These are phyloP conservation scores for Lotmaria passim DNA, from an alignment of 208 protist species.

Conservation along the genomic window DNA sequence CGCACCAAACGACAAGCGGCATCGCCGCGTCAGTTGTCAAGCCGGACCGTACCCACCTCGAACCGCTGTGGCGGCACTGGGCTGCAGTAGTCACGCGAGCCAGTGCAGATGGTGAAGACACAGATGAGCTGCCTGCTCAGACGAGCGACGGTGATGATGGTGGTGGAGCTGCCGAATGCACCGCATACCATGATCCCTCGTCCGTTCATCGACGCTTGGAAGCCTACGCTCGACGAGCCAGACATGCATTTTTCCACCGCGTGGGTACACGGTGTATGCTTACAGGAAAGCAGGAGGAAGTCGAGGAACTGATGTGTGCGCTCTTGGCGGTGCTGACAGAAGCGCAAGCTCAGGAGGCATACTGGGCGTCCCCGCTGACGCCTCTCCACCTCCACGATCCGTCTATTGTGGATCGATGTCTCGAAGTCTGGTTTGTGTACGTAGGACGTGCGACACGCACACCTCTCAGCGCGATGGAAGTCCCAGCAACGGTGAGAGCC, in stretches of 20 bases:
- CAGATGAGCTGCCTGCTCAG: too few species aligned
- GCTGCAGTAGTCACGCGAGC: neutral
- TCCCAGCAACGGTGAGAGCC: neutral
- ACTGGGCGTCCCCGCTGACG: constrained; percentile 9
- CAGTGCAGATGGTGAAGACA: neutral
- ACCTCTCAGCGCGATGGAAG: neutral
- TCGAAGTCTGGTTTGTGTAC: constrained; percentile 12
- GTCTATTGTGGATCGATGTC: neutral
- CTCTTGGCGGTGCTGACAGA: neutral
- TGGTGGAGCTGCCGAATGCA: neutral
- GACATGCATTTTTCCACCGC: neutral
- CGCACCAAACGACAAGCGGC: neutral
- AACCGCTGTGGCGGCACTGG: constrained; percentile 11
- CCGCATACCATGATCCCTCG: neutral
- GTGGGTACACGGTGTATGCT: too few species aligned
- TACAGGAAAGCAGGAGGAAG: neutral
- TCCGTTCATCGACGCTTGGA: neutral
- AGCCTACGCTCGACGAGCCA: neutral
- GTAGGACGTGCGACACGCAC: neutral
- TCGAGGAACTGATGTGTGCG: neutral
- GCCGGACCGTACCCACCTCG: neutral
- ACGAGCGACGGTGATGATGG: neutral
- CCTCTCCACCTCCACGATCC: neutral
- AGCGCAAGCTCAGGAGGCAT: neutral
- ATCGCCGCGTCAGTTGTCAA: neutral